Base-by-base conservation (phyloP, 208 protist species). In the Trichomonas tenax region DNA sequence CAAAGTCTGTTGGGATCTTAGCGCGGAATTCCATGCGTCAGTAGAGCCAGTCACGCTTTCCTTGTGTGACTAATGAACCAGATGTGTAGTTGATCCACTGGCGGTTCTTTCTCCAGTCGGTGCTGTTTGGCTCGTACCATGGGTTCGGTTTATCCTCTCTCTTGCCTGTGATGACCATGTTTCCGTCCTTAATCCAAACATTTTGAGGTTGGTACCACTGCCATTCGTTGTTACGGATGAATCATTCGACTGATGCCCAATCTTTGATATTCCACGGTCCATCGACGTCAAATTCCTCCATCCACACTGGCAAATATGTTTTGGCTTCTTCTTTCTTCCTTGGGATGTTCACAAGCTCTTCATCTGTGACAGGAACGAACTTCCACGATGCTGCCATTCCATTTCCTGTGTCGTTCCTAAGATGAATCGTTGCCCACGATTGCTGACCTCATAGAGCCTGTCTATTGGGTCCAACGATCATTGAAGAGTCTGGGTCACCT, bases 1-100 rank as follows among this genome's bases (percentile, higher is more conserved):
- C 90, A 23, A 82, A 26, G 45, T 96, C 96, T 15, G 58, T 46
- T n/a, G 97, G 97, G 93, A 97, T 48, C 81, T 96, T 97, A 26
- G 96, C 96, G 17, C 96, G 90, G 45, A 96, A 63, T 63, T 97
- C 97, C 46, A 97, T 48, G 40, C 93, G 38, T 9, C 97, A 96
- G 63, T 97, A 97, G 41, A 41, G 4, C 40, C 82, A 96, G 21
- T 48, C n/a, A 14, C 10, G 14, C 14, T 17, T 63, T 26, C 45
- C 45, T 21, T 6, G 46, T 45, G 96, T 84, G 8, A 45, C 10
- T 4, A 96, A n/a, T 3, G 88, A 95, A 36, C 86, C 96, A n/a
- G 82, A 96, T 95, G 96, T 96, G 89, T 84, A 96, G 26, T 72
- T 72, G 58, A 72, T 72, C 58, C 58, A 72, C 26, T 72, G 2